phyloP scores from a whole-genome alignment of 495 filamentous ascomycete genomes.

The Platismatia glauca region DNA sequence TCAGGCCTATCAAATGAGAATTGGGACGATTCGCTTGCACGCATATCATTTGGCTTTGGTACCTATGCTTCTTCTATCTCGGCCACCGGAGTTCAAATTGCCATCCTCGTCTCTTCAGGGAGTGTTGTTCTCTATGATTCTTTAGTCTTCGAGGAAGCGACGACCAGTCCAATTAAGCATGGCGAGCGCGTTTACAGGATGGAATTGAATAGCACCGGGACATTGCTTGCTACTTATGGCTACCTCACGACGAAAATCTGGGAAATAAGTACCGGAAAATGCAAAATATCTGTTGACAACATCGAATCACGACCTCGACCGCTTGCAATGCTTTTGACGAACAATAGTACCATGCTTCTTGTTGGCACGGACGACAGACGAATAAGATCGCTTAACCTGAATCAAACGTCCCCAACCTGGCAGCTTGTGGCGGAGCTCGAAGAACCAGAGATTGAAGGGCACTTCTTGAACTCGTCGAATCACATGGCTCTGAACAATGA shows the following conservation, averaged over 20 bases:
- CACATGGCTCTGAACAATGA: constrained; percentile 24
- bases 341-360: constrained; percentile 17
- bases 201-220: constrained; percentile 15
- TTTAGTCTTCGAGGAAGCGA: constrained; percentile 16
- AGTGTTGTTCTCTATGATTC: constrained; percentile 21
- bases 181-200: constrained; percentile 22
- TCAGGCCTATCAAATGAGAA: constrained; percentile 13
- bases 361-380: constrained; percentile 21
- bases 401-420: constrained; percentile 17
- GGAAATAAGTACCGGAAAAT: constrained; percentile 20
- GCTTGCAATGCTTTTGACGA: constrained; percentile 19
- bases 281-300: constrained; percentile 17
- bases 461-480: constrained; percentile 22
- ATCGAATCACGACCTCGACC: constrained; percentile 20
- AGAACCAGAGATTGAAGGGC: constrained; percentile 24
- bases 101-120: constrained; percentile 20
- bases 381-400: constrained; percentile 18
- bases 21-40: constrained; percentile 28
- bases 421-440: constrained; percentile 22
- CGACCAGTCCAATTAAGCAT: constrained; percentile 18
- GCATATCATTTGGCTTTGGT: constrained; percentile 17
- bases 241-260: constrained; percentile 21
- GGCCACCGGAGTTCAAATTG: constrained; percentile 14
- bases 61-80: constrained; percentile 14
- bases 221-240: constrained; percentile 22